Evolutionary conservation across 2,329 filamentous ascomycete genomes (phyloP).

Genomic region (Venturia oleaginea): DNA sequence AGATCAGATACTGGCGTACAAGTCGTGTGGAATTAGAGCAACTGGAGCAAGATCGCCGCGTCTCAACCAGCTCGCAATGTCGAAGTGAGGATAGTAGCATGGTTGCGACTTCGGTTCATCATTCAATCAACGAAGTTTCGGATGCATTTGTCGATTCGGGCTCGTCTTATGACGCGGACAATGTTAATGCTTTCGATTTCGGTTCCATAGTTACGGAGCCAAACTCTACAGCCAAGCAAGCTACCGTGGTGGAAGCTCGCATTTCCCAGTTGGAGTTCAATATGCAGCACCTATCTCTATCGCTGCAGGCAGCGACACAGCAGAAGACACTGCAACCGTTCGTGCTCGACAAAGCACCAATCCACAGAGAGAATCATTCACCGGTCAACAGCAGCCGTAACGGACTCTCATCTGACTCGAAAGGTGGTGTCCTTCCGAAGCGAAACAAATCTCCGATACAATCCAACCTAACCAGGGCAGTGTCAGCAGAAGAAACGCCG

Average conservation of each 20-base stretch:
- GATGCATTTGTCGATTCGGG: slow-evolving; percentile 9
- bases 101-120: background rate
- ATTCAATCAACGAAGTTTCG: slow-evolving; percentile 1
- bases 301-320: slow-evolving; percentile 1
- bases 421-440: background rate
- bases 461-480: background rate
- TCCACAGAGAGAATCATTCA: background rate
- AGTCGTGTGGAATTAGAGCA: slow-evolving; percentile 2
- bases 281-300: slow-evolving; percentile 6
- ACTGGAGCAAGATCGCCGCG: background rate
- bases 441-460: background rate
- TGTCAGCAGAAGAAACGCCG: background rate
- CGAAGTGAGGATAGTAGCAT: background rate
- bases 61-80: background rate
- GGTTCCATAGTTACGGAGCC: background rate
- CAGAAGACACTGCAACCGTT: background rate
- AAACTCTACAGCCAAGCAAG: background rate
- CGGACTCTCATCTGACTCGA: background rate
- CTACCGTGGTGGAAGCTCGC: slow-evolving; percentile 8
- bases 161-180: slow-evolving; percentile 6
- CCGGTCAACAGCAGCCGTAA: background rate
- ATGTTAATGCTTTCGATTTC: background rate
- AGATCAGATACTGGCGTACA: slow-evolving; percentile 13
- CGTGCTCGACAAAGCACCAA: slow-evolving; percentile 8
- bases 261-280: slow-evolving; percentile 10